Evolutionary conservation across 1,284 basidiomycete genomes (phyloP), one percentile per base, ranked within the genome.

Genomic region (Cutaneotrichosporon cavernicola): DNA sequence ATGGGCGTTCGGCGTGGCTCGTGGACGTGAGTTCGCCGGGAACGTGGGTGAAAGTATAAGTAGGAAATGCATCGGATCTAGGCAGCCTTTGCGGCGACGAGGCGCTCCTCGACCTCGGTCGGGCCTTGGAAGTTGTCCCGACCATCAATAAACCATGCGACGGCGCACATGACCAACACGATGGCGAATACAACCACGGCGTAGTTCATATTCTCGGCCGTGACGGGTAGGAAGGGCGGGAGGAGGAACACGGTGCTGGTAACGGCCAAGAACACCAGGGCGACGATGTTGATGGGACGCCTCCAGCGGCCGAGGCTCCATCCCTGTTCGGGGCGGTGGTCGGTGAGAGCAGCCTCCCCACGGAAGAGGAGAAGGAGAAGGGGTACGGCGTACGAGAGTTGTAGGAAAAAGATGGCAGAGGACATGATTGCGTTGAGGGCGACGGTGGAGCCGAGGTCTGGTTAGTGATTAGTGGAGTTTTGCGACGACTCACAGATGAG

Each of bases 161-260:
- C 63, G 30, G 61, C 65, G 8, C 73, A 74, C 38, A 82, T 69
- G 62, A 79, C 65, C 40, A 67, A 60, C 63, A 77, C 71, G 60
- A 76, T 62, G 38, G 62, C 71, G 38, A 77, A 67, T 16, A 77
- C 77, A 18, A 79, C 81, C 8, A 81, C 65, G 14, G 76, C 76
- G 66, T 82, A 83, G 71, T 83, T 83, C 82, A 83, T 83, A 56
- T 72, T 76, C n/a, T 68, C 66, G 8, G 74, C 77, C 4, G 71
- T 74, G 16, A 32, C 77, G 10, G 81, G 81, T 0, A 81, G 60
- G 14, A 73, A 77, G 8, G 82, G 81, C 2, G 83, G 83, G 78
- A 84, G 83, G 31, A 83, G 66, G 79, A 84, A 84, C 73, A 83
- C 82, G 26, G 83, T 76, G 26, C 76, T 75, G 5, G 83, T 84